phyloP scores from a whole-genome alignment of 306 rosid species.

The Fragaria vesca region DNA sequence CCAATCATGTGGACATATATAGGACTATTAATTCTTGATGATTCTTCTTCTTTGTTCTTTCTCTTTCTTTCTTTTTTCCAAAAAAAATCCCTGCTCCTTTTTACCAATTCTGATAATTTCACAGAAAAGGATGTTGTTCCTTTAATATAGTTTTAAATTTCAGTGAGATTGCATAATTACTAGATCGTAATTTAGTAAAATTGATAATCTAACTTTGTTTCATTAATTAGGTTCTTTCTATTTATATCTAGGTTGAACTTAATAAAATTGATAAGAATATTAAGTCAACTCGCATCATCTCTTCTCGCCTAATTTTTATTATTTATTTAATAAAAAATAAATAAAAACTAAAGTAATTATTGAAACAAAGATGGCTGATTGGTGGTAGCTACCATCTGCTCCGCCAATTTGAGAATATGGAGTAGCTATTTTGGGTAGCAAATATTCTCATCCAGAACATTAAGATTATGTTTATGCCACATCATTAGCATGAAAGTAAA shows the following conservation, averaged over 20 bases:
- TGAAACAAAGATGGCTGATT: background rate
- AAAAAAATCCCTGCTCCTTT: background rate
- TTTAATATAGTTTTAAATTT: background rate
- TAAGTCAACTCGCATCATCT: background rate
- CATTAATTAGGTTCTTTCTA: too few relatives aligned
- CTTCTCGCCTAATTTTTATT: background rate
- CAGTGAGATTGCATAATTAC: too few relatives aligned
- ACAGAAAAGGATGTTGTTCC: background rate
- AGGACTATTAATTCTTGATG: background rate
- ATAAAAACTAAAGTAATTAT: background rate
- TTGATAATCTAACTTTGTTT: too few relatives aligned
- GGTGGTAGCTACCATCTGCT: background rate
- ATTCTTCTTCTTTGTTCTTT: background rate
- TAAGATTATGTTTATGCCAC: background rate
- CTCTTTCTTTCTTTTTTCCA: background rate
- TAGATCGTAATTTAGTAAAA: too few relatives aligned
- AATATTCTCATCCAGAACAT: background rate
- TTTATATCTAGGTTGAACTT: too few relatives aligned
- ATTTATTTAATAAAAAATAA: background rate
- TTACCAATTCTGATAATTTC: background rate
- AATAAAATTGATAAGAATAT: too few relatives aligned
- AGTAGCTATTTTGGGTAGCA: background rate
- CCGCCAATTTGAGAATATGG: background rate
- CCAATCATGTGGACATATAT: constrained; percentile 30
- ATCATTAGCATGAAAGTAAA: background rate